Evolutionary conservation across 1,284 basidiomycete genomes (phyloP), one percentile per base, ranked within the genome.

Genomic region (Cystobasidium slooffiae): DNA sequence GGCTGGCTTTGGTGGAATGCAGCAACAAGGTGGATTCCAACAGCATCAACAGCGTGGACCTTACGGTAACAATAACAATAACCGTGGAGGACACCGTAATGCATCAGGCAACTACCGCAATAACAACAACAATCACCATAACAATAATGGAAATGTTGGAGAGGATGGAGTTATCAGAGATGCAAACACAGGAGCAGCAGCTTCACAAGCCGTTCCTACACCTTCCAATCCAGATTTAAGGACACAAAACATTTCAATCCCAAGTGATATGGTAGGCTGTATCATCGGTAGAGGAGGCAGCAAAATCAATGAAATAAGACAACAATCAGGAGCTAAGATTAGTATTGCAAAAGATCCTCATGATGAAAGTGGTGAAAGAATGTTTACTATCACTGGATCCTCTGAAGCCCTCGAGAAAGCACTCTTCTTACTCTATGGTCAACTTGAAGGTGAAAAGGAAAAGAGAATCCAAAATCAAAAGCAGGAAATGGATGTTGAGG

Each of bases 201-300:
- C 84, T 74, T 78, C 88, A 80, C 80, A 84, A 81, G 82, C 87
- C 83, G 83, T 76, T 87, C 75, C 80, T 52, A 82, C 77, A 70
- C 78, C 79, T 31, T 78, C 81, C 63, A 85, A 85, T 78, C 84
- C 85, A 70, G 95, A 95, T 84, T 86, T 97, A 77, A 92, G 95
- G 78, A 98, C 96, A 14, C 96, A 99, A 85, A 97, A 97, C 84
- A 99, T 99, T 80, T 96, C 95, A 78, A 99, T 99, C 80, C 96
- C 96, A 65, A 91, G 91, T 78, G 94, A 97, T 85, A 99, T 99
- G 96, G 96, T 78, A 31, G 82, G 82, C 62, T 84, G 83, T 78
- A 83, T 80, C 77, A 86, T 86, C 80, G 96, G 96, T 76, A 93
- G 94, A 78, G 94, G 91, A 81, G 96, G 96, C 46, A 91, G 92